Conservation (phyloP, 129 eudicot genomes). For the Lactuca sativa region DNA sequence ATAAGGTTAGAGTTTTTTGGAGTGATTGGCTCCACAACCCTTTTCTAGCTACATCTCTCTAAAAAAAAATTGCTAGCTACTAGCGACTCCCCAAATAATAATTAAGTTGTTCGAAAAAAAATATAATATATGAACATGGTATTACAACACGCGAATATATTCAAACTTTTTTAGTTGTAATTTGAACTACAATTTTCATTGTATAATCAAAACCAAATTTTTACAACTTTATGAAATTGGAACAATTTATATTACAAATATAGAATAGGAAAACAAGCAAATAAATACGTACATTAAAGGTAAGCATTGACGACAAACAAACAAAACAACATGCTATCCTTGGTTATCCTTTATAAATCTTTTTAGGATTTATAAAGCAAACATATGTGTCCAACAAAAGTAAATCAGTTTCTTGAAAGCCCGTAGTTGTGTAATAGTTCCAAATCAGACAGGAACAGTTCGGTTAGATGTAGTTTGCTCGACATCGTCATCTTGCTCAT, state of each 20-base stretch:
- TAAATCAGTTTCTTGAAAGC: not conserved
- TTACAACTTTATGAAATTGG: slow-evolving; percentile 21
- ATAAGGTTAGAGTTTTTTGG: no score
- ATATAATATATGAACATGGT: no score
- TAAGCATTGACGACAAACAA: not conserved
- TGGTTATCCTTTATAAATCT: slow-evolving; percentile 18
- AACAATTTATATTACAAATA: slow-evolving; percentile 15
- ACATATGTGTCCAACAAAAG: not conserved
- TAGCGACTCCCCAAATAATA: no score
- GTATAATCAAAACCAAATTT: slow-evolving; percentile 3
- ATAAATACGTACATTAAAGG: slow-evolving; percentile 3
- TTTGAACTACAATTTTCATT: not conserved
- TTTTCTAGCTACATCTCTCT: no score
- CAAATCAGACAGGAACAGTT: slow-evolving; percentile 43
- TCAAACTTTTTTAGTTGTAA: not conserved
- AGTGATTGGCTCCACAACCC: no score
- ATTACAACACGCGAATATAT: no score
- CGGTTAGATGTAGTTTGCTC: slow-evolving; percentile 15
- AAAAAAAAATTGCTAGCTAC: no score
- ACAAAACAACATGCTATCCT: not conserved
- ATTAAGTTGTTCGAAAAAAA: no score
- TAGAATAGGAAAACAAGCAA: not conserved
- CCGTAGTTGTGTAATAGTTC: not conserved
- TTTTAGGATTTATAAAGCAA: slow-evolving; percentile 20
- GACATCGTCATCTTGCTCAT: slow-evolving; percentile 17